Evolutionary conservation across 2,329 filamentous ascomycete genomes (phyloP).

Genomic region (Graphilbum sp.): DNA sequence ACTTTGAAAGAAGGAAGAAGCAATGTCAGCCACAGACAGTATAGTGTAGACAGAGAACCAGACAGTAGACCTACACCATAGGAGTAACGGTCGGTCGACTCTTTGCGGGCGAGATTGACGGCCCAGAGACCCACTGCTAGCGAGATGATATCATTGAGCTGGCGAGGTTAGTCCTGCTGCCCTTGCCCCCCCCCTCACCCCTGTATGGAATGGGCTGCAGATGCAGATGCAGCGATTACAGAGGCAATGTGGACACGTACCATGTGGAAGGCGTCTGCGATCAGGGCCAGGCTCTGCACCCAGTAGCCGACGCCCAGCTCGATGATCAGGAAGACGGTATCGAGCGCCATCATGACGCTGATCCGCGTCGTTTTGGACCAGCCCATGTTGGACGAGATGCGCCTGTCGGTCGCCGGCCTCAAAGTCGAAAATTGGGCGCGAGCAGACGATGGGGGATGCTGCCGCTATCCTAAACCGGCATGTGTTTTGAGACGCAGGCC

Average conservation of each 20-base stretch:
- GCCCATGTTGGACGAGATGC: neutral
- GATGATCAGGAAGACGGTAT: constrained; percentile 75
- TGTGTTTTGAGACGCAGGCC: too few species aligned
- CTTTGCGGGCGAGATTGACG: constrained; percentile 72
- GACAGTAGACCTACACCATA: constrained; percentile 54
- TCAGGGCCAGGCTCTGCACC: constrained; percentile 80
- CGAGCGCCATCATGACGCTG: constrained; percentile 80
- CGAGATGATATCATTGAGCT: constrained; percentile 96
- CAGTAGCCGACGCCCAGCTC: constrained; percentile 75
- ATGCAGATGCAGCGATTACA: too few species aligned
- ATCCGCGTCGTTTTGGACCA: constrained; percentile 91
- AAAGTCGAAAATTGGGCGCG: too few species aligned
- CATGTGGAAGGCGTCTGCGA: constrained; percentile 98
- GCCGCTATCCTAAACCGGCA: too few species aligned
- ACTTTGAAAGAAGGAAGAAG: constrained; percentile 30
- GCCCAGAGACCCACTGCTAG: constrained; percentile 88
- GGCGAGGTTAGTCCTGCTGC: neutral
- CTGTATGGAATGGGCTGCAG: too few species aligned
- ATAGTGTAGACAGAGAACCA: neutral
- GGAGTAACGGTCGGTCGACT: constrained; percentile 79
- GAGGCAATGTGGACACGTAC: too few species aligned
- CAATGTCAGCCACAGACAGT: neutral
- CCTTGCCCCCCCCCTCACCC: too few species aligned
- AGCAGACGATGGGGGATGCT: too few species aligned
- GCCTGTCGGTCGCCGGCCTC: too few species aligned